Percentiles rank a stretch among this genome's conserved stretches.
Conservation (phyloP, 2,329 filamentous ascomycete genomes). For the Ascosphaera pollenicola region DNA sequence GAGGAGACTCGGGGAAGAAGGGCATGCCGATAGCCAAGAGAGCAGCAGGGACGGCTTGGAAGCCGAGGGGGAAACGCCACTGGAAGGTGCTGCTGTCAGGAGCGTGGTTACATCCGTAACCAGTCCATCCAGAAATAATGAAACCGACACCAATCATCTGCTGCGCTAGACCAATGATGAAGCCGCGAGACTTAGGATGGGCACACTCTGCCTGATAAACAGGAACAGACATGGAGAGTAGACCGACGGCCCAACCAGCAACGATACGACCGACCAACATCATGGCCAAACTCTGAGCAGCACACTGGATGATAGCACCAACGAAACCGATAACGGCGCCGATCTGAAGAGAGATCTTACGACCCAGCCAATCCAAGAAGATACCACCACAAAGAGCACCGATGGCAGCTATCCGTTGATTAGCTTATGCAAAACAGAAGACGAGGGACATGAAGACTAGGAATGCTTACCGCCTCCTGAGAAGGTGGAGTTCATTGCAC, state of each 20-base stretch:
- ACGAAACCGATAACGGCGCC: conserved; percentile 35
- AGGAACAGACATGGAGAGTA: conserved; percentile 30
- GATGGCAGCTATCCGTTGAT: not conserved
- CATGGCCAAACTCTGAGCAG: conserved; percentile 33
- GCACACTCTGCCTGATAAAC: conserved; percentile 43
- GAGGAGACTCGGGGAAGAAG: conserved; percentile 11
- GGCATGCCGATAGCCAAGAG: conserved; percentile 22
- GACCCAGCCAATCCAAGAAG: conserved; percentile 39
- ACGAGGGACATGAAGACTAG: too few relatives aligned
- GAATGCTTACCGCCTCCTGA: conserved; percentile 21
- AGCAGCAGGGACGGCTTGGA: conserved; percentile 23
- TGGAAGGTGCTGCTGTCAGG: conserved; percentile 13
- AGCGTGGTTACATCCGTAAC: conserved; percentile 3
- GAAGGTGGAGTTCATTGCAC: conserved; percentile 39
- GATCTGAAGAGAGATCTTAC: conserved; percentile 35
- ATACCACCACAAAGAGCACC: conserved; percentile 31
- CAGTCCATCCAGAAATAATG: conserved; percentile 18
- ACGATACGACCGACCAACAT: conserved; percentile 32
- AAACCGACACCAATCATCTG: conserved; percentile 25
- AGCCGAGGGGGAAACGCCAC: conserved; percentile 23
- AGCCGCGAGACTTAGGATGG: conserved; percentile 33
- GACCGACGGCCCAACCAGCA: conserved; percentile 26
- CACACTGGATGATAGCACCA: conserved; percentile 36
- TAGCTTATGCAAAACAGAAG: not conserved
- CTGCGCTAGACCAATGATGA: conserved; percentile 21